These are phyloP conservation scores for Cucumis melo DNA, from an alignment of 306 rosid genomes.

Conservation along the genomic window DNA sequence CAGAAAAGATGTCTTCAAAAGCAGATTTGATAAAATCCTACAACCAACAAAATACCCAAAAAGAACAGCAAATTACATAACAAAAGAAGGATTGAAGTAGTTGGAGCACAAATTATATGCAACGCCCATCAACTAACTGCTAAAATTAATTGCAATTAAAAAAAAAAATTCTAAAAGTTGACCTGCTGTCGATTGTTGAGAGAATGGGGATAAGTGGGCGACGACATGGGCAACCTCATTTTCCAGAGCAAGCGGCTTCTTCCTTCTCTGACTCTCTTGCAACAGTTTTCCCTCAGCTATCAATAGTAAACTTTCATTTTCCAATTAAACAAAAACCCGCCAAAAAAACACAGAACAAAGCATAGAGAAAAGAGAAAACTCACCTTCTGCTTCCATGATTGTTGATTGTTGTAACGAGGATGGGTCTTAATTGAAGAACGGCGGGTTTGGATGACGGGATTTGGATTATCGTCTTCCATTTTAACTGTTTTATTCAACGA, in stretches of 20 bases:
- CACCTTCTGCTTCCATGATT: constrained; percentile 63
- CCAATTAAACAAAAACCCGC: background rate
- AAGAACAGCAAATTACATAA: background rate
- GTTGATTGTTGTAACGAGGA: constrained; percentile 28
- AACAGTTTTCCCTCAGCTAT: constrained; percentile 70
- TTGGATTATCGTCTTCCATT: background rate
- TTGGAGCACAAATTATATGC: background rate
- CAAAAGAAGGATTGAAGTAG: background rate
- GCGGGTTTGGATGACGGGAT: constrained; percentile 8
- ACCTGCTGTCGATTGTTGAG: constrained; percentile 26
- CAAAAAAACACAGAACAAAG: background rate
- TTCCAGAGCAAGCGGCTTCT: constrained; percentile 72
- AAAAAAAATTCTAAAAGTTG: background rate
- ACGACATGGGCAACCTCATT: constrained; percentile 26
- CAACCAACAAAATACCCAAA: constrained; percentile 3
- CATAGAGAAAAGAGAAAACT: background rate
- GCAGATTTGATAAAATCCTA: constrained; percentile 39
- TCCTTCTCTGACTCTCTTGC: constrained; percentile 55
- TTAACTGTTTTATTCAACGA: background rate
- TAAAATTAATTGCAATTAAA: background rate
- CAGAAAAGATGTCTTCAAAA: constrained; percentile 46
- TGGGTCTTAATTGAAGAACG: constrained; percentile 37
- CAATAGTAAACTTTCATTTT: background rate
- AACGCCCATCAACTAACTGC: background rate
- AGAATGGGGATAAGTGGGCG: constrained; percentile 19